Percentiles rank a stretch among this genome's conserved stretches.
Conservation (phyloP, 2,329 filamentous ascomycete species). For the Trichoderma arundinaceum region DNA sequence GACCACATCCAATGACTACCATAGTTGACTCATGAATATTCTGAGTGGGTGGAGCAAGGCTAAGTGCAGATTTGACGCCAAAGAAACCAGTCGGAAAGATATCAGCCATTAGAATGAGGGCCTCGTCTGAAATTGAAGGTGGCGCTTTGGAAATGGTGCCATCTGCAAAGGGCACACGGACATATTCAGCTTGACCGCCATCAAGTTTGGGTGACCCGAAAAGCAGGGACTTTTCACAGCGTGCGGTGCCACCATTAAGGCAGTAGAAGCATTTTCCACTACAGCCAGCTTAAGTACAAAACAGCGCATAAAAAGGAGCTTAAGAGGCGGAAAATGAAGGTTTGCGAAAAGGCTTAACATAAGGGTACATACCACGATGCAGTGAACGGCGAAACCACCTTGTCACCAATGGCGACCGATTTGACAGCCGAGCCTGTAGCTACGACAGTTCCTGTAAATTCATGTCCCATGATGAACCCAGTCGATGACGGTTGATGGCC, state of each 20-base stretch:
- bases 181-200: slow-evolving; percentile 82
- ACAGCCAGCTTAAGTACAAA: not conserved
- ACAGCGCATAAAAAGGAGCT: not conserved
- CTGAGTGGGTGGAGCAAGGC: slow-evolving; percentile 54
- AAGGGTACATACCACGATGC: slow-evolving; percentile 67
- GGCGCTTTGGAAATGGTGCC: slow-evolving; percentile 76
- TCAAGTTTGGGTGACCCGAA: slow-evolving; percentile 75
- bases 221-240: slow-evolving; percentile 72
- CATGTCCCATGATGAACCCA: slow-evolving; percentile 76
- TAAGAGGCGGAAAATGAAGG: not conserved
- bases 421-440: slow-evolving; percentile 71
- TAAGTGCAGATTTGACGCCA: slow-evolving; percentile 78
- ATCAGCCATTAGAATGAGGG: slow-evolving; percentile 86
- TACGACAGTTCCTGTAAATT: slow-evolving; percentile 80
- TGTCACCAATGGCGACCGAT: slow-evolving; percentile 73
- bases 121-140: slow-evolving; percentile 71
- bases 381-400: slow-evolving; percentile 84
- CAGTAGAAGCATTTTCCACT: slow-evolving; percentile 82
- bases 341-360: not conserved
- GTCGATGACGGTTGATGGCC: slow-evolving; percentile 75
- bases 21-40: slow-evolving; percentile 63
- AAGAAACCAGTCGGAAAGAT: slow-evolving; percentile 91
- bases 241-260: slow-evolving; percentile 73
- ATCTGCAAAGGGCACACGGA: slow-evolving; percentile 81
- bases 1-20: slow-evolving; percentile 83